phyloP scores from a whole-genome alignment of 495 filamentous ascomycete species.

The Aspergillus hancockii region DNA sequence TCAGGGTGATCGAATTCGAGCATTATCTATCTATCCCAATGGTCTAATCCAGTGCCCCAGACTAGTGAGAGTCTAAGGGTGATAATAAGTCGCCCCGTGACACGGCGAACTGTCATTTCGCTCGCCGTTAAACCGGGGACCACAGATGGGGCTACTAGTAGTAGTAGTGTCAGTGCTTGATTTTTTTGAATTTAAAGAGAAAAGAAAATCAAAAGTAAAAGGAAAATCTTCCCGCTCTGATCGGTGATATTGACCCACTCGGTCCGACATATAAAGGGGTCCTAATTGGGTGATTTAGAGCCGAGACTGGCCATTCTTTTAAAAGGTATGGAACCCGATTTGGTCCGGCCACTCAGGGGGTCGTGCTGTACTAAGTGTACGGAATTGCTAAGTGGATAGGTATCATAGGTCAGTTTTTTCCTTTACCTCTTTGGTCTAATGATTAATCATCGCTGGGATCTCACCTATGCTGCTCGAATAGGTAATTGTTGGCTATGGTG shows the following conservation, averaged over 20 bases:
- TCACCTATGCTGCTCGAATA: background rate
- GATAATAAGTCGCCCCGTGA: background rate
- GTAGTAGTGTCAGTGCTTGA: background rate
- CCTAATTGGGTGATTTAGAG: background rate
- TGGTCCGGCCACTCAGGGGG: slow-evolving; percentile 8
- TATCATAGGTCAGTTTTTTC: background rate
- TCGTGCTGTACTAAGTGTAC: background rate
- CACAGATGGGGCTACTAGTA: background rate
- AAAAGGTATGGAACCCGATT: slow-evolving; percentile 5
- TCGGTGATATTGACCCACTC: background rate
- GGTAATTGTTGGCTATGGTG: background rate
- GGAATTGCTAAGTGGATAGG: background rate
- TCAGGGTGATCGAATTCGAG: too few species aligned
- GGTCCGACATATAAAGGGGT: background rate
- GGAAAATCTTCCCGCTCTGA: background rate
- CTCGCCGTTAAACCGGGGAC: background rate
- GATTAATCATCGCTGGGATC: background rate
- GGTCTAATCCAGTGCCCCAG: too few species aligned
- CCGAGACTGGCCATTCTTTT: background rate
- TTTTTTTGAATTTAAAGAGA: slow-evolving; percentile 2
- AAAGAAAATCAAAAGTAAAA: too few species aligned
- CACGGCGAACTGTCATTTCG: background rate
- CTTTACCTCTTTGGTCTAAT: background rate
- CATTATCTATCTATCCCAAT: too few species aligned
- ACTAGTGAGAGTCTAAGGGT: too few species aligned